Evolutionary conservation across 2,329 filamentous ascomycete genomes (phyloP), one percentile per base, ranked within the genome.

Genomic region (Amylocarpus encephaloides): DNA sequence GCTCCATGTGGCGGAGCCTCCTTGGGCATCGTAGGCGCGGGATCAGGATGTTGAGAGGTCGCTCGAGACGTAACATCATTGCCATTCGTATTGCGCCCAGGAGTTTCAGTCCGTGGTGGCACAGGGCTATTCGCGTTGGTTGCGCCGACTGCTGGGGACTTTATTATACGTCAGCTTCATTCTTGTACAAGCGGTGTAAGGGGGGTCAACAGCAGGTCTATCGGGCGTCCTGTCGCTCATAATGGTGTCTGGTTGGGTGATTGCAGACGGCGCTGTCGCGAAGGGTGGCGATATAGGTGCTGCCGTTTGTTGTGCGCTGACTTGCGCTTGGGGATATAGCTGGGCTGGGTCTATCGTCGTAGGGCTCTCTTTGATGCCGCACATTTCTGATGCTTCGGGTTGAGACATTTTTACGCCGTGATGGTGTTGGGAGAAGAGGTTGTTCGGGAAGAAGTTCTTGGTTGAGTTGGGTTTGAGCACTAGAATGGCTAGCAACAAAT

Each of bases 1-100:
- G 85, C 85, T 42, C 85, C 85, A 61, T 88, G 82, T 1, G 76
- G 68, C 1, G 78, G 74, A 12, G 81, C 76, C 62, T 84, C 77
- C 11, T 75, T 68, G 1, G 82, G 82, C 66, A 84, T 76, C n/a
- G 70, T 68, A 57, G 72, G 73, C 22, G 54, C 66, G 52, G 61
- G 55, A 53, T 82, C 79, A 3, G 79, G 78, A 52, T 80, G 77
- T 42, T 71, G 74, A 29, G 79, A 82, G 6, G 76, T 71, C 9
- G 79, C 77, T 58, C 80, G 72, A 33, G 78, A 82, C 55, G 71
- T 68, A 51, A 70, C 66, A 48, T 70, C 69, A 39, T 55, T 59
- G 18, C 61, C 62, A 54, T 65, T 68, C 5, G 59, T 63, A 46
- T 62, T 63, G 46, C 72, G 71, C 22, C 65, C 66, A 5, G 73